A percentile compares a stretch with the other conserved stretches of the same genome.
Evolutionary conservation across 129 eudicot species (phyloP).

Genomic region (Logfia minima): DNA sequence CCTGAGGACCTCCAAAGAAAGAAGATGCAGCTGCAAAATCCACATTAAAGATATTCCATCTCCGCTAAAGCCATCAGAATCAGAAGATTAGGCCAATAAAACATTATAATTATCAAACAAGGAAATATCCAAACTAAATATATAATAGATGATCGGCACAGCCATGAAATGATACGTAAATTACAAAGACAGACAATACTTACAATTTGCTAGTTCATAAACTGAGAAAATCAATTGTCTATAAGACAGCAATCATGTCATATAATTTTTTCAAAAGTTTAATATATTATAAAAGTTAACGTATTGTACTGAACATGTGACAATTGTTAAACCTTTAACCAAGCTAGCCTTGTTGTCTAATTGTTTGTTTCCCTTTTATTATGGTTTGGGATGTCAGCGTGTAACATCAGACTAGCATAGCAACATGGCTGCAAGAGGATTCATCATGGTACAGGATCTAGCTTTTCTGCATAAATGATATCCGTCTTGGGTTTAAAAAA

Average conservation of each 20-base stretch:
- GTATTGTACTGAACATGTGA: not conserved
- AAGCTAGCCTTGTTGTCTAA: slow-evolving; percentile 1
- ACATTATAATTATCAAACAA: slow-evolving; percentile 7
- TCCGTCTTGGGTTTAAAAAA: not conserved
- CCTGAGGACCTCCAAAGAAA: slow-evolving; percentile 91
- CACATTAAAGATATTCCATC: slow-evolving; percentile 48
- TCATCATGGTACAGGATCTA: slow-evolving; percentile 5
- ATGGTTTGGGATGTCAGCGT: slow-evolving; percentile 13
- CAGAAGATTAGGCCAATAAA: slow-evolving; percentile 15
- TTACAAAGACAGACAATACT: slow-evolving; percentile 1
- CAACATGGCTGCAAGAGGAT: slow-evolving; percentile 12
- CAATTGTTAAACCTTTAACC: not conserved
- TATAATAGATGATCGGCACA: not conserved
- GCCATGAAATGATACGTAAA: not conserved
- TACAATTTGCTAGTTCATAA: not conserved
- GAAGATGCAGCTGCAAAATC: slow-evolving; percentile 79
- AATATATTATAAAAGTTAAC: not conserved
- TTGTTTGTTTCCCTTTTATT: not conserved
- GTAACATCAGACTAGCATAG: slow-evolving; percentile 5
- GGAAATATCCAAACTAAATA: slow-evolving; percentile 20
- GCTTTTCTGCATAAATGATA: slow-evolving; percentile 13
- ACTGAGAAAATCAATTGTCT: not conserved
- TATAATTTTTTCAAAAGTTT: not conserved
- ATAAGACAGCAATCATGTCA: slow-evolving; percentile 4
- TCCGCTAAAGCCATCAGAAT: slow-evolving; percentile 44